phyloP scores from a whole-genome alignment of 129 eudicot genomes.

The Saposhnikovia divaricata region DNA sequence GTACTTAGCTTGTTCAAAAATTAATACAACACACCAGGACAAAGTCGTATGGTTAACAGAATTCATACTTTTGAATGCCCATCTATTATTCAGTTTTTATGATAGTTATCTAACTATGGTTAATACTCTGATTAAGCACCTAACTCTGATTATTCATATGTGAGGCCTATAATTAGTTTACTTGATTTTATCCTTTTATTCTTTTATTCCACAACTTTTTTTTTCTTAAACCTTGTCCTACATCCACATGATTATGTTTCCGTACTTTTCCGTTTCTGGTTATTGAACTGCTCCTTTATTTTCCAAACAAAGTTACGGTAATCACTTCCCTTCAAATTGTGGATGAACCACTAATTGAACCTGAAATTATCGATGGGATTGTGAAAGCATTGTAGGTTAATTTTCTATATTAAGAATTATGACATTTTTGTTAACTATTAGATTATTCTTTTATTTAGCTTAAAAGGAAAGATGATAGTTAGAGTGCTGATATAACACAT shows the following conservation, averaged over 20 bases:
- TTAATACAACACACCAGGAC: neutral
- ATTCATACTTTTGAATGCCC: neutral
- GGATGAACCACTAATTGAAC: slow-evolving; percentile 97
- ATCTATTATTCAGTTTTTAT: neutral
- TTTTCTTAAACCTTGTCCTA: no score
- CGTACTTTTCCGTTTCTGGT: no score
- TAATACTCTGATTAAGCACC: neutral
- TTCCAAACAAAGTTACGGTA: no score
- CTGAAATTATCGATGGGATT: slow-evolving; percentile 92
- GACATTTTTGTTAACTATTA: slow-evolving; percentile 34
- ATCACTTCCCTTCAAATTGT: no score
- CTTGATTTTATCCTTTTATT: no score
- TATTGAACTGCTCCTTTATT: no score
- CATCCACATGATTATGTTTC: no score
- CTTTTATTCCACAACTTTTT: no score
- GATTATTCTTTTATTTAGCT: no score
- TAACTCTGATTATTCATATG: neutral
- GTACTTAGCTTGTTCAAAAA: neutral
- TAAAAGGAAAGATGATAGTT: no score
- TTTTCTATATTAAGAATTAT: slow-evolving; percentile 1
- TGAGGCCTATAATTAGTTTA: no score
- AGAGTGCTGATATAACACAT: no score
- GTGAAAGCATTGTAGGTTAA: slow-evolving; percentile 92
- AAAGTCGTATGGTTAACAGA: neutral
- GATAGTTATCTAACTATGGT: neutral